These are phyloP conservation scores for Neurospora sp. DNA, from an alignment of 495 filamentous ascomycete species.

Conservation along the genomic window DNA sequence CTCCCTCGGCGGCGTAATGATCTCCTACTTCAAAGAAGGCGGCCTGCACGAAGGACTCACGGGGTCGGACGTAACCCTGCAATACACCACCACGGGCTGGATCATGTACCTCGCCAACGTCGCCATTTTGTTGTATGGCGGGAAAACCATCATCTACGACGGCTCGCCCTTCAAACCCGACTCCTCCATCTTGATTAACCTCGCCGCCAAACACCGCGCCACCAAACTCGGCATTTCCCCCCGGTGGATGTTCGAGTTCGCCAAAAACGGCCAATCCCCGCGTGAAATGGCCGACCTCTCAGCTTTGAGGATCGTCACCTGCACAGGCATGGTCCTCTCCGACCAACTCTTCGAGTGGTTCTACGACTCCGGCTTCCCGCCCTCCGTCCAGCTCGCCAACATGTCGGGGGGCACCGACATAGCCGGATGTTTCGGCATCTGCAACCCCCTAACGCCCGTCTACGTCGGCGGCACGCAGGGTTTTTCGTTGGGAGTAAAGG, in stretches of 20 bases:
- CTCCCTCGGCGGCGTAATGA: conserved; percentile 49
- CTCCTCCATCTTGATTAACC: conserved; percentile 44
- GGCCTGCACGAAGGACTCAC: conserved; percentile 47
- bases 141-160: conserved; percentile 58
- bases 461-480: conserved; percentile 64
- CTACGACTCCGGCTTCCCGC: conserved; percentile 67
- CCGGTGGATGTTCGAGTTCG: conserved; percentile 60
- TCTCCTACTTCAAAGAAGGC: conserved; percentile 52
- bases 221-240: conserved; percentile 60
- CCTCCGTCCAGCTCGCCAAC: conserved; percentile 53
- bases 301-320: conserved; percentile 46
- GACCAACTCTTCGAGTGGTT: conserved; percentile 71
- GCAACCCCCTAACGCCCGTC: conserved; percentile 60
- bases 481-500: conserved; percentile 49
- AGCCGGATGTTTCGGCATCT: conserved; percentile 56
- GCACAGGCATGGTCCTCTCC: conserved; percentile 71
- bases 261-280: conserved; percentile 48
- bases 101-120: conserved; percentile 68
- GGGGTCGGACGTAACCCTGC: conserved; percentile 37
- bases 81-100: conserved; percentile 66
- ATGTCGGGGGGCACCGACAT: conserved; percentile 74
- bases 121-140: conserved; percentile 43
- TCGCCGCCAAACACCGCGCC: conserved; percentile 50
- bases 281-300: conserved; percentile 51
- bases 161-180: conserved; percentile 66